Evolutionary conservation across 371 early-diverging fungal species (phyloP).

Genomic region (Chytridiales sp.): DNA sequence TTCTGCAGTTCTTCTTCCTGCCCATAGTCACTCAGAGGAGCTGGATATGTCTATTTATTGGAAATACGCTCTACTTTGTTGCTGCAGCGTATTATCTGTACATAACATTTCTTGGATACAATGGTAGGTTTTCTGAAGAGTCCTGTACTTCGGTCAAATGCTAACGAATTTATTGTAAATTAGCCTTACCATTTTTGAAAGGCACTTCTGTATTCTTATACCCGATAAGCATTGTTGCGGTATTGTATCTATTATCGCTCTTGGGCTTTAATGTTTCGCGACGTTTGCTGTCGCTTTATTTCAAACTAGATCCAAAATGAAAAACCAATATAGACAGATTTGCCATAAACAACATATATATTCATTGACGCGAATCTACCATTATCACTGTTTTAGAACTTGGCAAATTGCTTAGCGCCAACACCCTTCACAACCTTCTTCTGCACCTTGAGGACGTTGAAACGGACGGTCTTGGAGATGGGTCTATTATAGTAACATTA

Average conservation of each 20-base stretch:
- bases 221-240: conserved; percentile 68
- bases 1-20: conserved; percentile 87
- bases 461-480: conserved; percentile 98
- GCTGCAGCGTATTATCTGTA: conserved; percentile 75
- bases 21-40: conserved; percentile 66
- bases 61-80: conserved; percentile 79
- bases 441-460: conserved; percentile 97
- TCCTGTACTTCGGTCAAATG: neutral
- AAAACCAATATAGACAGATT: too few relatives aligned
- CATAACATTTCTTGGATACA: conserved; percentile 83
- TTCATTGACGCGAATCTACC: too few relatives aligned
- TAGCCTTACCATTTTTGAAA: conserved; percentile 86
- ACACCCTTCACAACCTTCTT: conserved; percentile 79
- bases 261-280: too few relatives aligned
- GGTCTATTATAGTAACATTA: conserved; percentile 54
- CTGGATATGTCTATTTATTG: conserved; percentile 77
- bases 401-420: conserved; percentile 90
- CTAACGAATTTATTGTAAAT: conserved; percentile 3
- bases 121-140: conserved; percentile 59
- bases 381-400: conserved; percentile 90
- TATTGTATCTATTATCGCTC: conserved; percentile 75
- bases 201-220: conserved; percentile 84
- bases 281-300: too few relatives aligned
- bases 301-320: too few relatives aligned
- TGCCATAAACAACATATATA: too few relatives aligned